phyloP scores from a whole-genome alignment of 1,284 basidiomycete genomes.

The Melanopsichium pennsylvanicum region DNA sequence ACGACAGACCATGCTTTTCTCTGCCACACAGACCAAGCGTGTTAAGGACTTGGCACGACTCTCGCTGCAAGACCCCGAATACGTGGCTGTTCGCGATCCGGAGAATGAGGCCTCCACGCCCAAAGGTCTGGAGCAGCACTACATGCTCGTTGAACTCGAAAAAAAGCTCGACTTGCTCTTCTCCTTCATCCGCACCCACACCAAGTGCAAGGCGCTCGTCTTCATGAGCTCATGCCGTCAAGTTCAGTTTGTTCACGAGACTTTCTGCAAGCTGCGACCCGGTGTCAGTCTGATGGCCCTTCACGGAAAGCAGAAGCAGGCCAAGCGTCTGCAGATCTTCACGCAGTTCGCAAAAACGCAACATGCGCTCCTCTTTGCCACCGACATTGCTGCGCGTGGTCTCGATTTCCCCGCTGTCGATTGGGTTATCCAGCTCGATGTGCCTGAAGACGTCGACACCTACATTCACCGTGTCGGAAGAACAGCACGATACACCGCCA shows the following conservation, averaged over 20 bases:
- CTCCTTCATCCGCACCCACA: slow-evolving; percentile 93
- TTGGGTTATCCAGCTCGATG: slow-evolving; percentile 98
- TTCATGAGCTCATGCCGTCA: slow-evolving; percentile 97
- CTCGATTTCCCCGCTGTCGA: slow-evolving; percentile 96
- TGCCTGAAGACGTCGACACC: slow-evolving; percentile 95
- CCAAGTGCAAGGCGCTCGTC: slow-evolving; percentile 89
- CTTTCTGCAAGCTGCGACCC: slow-evolving; percentile 92
- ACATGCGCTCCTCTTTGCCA: slow-evolving; percentile 68
- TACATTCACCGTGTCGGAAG: slow-evolving; percentile 97
- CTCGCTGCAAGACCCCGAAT: slow-evolving; percentile 82
- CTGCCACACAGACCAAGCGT: slow-evolving; percentile 93
- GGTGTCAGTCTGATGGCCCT: slow-evolving; percentile 89
- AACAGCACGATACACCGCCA: slow-evolving; percentile 90
- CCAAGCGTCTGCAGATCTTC: slow-evolving; percentile 74
- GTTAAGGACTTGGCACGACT: slow-evolving; percentile 88
- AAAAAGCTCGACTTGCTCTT: slow-evolving; percentile 90
- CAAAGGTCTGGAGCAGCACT: slow-evolving; percentile 85
- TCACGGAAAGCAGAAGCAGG: slow-evolving; percentile 97
- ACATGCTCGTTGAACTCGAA: slow-evolving; percentile 82
- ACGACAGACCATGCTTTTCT: slow-evolving; percentile 89
- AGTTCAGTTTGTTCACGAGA: slow-evolving; percentile 85
- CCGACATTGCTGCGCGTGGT: slow-evolving; percentile 96
- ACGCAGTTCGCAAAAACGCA: slow-evolving; percentile 56
- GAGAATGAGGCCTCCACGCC: slow-evolving; percentile 69
- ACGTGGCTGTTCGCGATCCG: slow-evolving; percentile 70